These are phyloP conservation scores for Penicillium sp. DNA, from an alignment of 2,329 filamentous ascomycete species.

Conservation along the genomic window DNA sequence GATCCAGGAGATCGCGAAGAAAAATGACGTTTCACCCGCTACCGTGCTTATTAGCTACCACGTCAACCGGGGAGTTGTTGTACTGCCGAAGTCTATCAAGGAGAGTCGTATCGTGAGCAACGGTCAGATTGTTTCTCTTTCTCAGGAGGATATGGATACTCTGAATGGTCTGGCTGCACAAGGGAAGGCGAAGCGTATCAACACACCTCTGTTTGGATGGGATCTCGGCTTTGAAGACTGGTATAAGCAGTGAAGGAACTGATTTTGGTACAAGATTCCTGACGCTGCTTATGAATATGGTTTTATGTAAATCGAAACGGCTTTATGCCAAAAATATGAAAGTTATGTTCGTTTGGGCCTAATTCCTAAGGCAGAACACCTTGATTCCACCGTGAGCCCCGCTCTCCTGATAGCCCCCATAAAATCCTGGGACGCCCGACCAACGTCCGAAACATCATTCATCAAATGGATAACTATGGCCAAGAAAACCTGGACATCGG, in stretches of 20 bases:
- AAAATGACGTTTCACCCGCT: slow-evolving; percentile 12
- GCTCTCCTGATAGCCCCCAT: too few relatives aligned
- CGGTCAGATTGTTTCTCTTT: slow-evolving; percentile 10
- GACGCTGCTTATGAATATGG: too few relatives aligned
- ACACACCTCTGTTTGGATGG: slow-evolving; percentile 36
- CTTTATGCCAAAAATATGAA: too few relatives aligned
- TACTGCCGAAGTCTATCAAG: slow-evolving; percentile 17
- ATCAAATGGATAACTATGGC: too few relatives aligned
- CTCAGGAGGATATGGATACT: slow-evolving; percentile 21
- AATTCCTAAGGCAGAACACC: too few relatives aligned
- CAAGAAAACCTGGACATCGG: too few relatives aligned
- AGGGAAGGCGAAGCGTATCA: slow-evolving; percentile 36
- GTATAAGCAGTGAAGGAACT: slow-evolving; percentile 1
- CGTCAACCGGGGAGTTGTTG: slow-evolving; percentile 14
- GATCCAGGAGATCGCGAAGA: slow-evolving; percentile 15
- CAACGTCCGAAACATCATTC: too few relatives aligned
- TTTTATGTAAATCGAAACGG: neutral
- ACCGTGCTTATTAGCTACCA: slow-evolving; percentile 16
- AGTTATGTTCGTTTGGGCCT: too few relatives aligned
- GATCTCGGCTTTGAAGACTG: slow-evolving; percentile 24
- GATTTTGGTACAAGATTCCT: neutral
- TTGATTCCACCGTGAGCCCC: too few relatives aligned
- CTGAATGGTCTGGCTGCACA: slow-evolving; percentile 31
- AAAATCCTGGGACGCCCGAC: too few relatives aligned
- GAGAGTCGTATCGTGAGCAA: slow-evolving; percentile 14